Evolutionary conservation across 2,329 filamentous ascomycete species (phyloP), one percentile per base, ranked within the genome.

Genomic region (Trichoderma sp.): DNA sequence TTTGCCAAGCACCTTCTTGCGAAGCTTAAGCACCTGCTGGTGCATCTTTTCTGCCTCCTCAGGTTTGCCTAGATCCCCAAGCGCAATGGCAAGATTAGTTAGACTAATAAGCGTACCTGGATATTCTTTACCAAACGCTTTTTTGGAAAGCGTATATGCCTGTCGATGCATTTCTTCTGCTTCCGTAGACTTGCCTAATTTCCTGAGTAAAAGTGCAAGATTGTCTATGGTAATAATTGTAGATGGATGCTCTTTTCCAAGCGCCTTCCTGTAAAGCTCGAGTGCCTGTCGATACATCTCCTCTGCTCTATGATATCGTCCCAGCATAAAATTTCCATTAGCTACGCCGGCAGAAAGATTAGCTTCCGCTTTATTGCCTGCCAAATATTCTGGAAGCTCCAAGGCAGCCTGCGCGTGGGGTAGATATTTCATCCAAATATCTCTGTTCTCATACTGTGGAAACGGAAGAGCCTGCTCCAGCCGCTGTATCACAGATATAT

Each of bases 291-390:
- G 22, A 9, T 54, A 13, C 2, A 67, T 19, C 3, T 4, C 8
- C 29, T 70, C 60, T 29, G 72, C 73, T 61, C 73, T 69, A 22
- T 70, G 3, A 32, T 71, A 69, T 42, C 67, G 66, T 2, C 70
- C 69, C 56, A 67, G n/a, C 1, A 5, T 2, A 9, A 1, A 10
- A 22, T 29, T 25, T 1, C 35, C 19, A 2, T 9, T 12, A 48
- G 67, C 70, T 0, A 72, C 45, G 1, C 64, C 68, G 4, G 1
- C 17, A 12, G 48, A 7, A 29, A 65, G 50, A 1, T 8, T 39
- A 7, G 13, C 17, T 12, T 27, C 25, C 10, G 12, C n/a, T 17
- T 32, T 15, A 10, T 70, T 39, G 8, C 63, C 58, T 25, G 19
- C 19, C 4, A n/a, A 60, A 10, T 37, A 60, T 5, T 57, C 52